These are phyloP conservation scores for Mrakia blollopis DNA, from an alignment of 768 basidiomycete genomes.

Conservation along the genomic window DNA sequence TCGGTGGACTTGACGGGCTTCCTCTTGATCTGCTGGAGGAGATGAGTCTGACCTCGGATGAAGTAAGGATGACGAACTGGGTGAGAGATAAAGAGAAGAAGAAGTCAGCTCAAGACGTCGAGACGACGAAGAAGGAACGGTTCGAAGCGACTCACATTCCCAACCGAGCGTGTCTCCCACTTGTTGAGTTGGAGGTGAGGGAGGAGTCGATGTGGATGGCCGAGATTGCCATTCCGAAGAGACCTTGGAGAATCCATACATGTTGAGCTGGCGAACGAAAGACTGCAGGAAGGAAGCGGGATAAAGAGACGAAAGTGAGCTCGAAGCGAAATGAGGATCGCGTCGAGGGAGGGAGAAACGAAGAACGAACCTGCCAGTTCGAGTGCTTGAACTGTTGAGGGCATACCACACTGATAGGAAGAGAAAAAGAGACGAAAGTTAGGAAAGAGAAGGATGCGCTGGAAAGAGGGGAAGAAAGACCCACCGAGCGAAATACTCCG, in stretches of 20 bases:
- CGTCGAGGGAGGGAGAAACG: background rate
- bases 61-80: constrained; percentile 12
- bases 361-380: constrained; percentile 39
- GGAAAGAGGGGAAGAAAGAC: background rate
- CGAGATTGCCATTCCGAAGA: constrained; percentile 15
- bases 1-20: constrained; percentile 8
- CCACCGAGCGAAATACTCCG: constrained; percentile 12
- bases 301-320: background rate
- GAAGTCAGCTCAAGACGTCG: background rate
- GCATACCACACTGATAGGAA: background rate
- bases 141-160: background rate
- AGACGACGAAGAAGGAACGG: background rate
- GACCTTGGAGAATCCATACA: constrained; percentile 28
- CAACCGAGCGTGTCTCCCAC: background rate
- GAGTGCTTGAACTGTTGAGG: constrained; percentile 47
- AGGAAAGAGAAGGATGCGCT: background rate
- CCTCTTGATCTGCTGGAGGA: constrained; percentile 7
- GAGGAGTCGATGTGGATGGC: constrained; percentile 4
- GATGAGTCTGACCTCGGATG: constrained; percentile 2
- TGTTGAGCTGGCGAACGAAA: constrained; percentile 45
- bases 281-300: constrained; percentile 29
- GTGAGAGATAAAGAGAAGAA: background rate
- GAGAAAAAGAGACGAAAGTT: background rate
- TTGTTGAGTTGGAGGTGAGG: background rate
- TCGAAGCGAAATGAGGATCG: background rate